Conservation (phyloP, 176 grass and related monocot genomes). For the Olyra latifolia region DNA sequence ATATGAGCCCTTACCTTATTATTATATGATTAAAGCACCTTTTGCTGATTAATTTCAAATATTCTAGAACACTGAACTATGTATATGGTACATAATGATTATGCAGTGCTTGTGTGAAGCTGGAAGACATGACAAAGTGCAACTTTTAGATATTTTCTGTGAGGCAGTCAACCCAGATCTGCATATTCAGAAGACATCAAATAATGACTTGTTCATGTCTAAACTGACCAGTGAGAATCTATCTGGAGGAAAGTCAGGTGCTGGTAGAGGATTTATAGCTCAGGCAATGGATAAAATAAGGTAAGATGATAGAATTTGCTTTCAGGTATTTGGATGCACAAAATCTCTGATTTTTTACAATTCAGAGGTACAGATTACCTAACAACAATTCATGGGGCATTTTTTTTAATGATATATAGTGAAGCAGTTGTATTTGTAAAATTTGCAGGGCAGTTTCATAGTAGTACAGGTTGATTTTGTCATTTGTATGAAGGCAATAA, state of each 20-base stretch:
- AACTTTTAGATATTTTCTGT: constrained; percentile 83
- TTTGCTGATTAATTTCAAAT: background rate
- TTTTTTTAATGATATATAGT: background rate
- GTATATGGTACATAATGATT: constrained; percentile 23
- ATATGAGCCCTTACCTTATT: background rate
- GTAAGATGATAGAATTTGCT: constrained; percentile 35
- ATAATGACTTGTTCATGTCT: constrained; percentile 30
- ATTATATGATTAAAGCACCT: background rate
- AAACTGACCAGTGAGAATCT: constrained; percentile 29
- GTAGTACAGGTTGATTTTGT: background rate
- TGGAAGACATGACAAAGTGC: constrained; percentile 68
- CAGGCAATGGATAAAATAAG: constrained; percentile 59
- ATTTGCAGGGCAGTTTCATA: background rate
- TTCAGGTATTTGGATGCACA: constrained; percentile 16
- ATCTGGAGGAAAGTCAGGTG: constrained; percentile 32
- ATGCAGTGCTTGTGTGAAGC: constrained; percentile 85
- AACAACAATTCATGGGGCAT: background rate
- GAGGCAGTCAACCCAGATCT: constrained; percentile 63
- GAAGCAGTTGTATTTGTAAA: background rate
- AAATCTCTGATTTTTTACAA: background rate
- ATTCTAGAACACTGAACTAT: constrained; percentile 8
- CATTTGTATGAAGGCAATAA: background rate
- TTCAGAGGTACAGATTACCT: background rate
- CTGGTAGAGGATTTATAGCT: constrained; percentile 51
- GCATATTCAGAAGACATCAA: constrained; percentile 33